Evolutionary conservation across 192 early-diverging fungal species (phyloP).

Genomic region (Coemansia sp.): DNA sequence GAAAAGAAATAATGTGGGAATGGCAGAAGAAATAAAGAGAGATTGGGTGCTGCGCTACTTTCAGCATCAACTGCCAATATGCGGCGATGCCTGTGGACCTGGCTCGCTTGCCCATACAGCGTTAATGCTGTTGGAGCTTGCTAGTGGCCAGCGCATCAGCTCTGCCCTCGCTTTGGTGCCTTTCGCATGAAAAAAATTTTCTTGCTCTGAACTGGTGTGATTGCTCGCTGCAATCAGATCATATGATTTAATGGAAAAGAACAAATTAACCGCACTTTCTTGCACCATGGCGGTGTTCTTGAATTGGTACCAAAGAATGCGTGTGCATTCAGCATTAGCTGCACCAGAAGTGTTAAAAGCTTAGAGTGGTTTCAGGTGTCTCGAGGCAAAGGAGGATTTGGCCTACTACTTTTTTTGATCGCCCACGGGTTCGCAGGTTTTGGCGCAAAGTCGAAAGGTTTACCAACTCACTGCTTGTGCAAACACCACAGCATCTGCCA

Average conservation of each 20-base stretch:
- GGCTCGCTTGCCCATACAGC: not conserved
- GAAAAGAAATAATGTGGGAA: conserved; percentile 2
- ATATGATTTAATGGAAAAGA: not conserved
- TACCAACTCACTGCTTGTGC: too few species aligned
- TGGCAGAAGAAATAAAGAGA: conserved; percentile 1
- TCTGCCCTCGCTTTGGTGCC: not conserved
- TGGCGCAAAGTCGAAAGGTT: too few species aligned
- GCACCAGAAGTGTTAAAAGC: too few species aligned
- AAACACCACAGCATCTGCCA: too few species aligned
- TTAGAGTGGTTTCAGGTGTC: too few species aligned
- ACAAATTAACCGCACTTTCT: not conserved
- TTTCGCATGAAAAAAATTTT: conserved; percentile 1
- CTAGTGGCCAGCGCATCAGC: conserved; percentile 1
- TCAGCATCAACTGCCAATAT: not conserved
- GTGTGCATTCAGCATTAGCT: too few species aligned
- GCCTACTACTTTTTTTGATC: too few species aligned
- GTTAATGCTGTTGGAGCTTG: not conserved
- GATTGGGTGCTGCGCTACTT: conserved; percentile 1
- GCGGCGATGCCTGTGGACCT: not conserved
- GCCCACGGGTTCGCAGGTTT: too few species aligned
- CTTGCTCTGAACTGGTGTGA: not conserved
- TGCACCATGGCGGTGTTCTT: too few species aligned
- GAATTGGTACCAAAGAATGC: too few species aligned
- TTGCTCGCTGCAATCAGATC: conserved; percentile 1
- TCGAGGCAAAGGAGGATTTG: too few species aligned